Evolutionary conservation across 2,329 filamentous ascomycete genomes (phyloP).

Genomic region (Lachnellula arida): DNA sequence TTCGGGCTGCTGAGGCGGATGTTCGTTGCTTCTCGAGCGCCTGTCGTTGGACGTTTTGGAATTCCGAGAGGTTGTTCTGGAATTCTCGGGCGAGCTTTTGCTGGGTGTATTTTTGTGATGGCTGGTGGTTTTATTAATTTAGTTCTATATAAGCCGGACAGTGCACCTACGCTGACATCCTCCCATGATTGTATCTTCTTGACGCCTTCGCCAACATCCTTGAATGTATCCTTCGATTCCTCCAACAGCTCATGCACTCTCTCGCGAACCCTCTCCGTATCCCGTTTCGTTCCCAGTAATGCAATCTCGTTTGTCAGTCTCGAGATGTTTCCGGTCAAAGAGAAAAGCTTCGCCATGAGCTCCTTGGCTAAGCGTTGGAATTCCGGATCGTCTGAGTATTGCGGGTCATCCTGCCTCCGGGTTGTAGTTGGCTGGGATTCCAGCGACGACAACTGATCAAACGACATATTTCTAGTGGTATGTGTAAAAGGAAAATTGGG

Average conservation of each 20-base stretch:
- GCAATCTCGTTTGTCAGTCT: constrained; percentile 79
- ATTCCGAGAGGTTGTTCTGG: constrained; percentile 80
- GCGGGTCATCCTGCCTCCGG: constrained; percentile 63
- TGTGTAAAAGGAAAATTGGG: neutral
- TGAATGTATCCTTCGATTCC: constrained; percentile 81
- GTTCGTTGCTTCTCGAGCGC: constrained; percentile 91
- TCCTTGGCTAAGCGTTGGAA: constrained; percentile 79
- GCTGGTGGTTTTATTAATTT: constrained; percentile 45
- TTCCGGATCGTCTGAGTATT: constrained; percentile 87
- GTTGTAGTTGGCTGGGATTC: constrained; percentile 72
- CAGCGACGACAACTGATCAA: constrained; percentile 77
- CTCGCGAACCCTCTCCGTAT: constrained; percentile 87
- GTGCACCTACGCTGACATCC: constrained; percentile 75
- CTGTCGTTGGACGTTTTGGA: constrained; percentile 84
- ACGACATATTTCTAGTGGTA: constrained; percentile 63
- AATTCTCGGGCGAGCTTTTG: constrained; percentile 94
- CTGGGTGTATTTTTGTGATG: constrained; percentile 93
- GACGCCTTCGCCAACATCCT: constrained; percentile 86
- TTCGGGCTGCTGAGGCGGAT: constrained; percentile 75
- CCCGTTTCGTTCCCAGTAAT: constrained; percentile 81
- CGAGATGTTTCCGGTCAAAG: constrained; percentile 81
- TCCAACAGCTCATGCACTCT: constrained; percentile 83
- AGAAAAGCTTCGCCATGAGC: constrained; percentile 84
- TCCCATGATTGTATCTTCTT: constrained; percentile 89
- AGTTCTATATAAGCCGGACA: too few relatives aligned